Conservation (phyloP, 2,329 filamentous ascomycete species). For the Diaporthe longicolla region DNA sequence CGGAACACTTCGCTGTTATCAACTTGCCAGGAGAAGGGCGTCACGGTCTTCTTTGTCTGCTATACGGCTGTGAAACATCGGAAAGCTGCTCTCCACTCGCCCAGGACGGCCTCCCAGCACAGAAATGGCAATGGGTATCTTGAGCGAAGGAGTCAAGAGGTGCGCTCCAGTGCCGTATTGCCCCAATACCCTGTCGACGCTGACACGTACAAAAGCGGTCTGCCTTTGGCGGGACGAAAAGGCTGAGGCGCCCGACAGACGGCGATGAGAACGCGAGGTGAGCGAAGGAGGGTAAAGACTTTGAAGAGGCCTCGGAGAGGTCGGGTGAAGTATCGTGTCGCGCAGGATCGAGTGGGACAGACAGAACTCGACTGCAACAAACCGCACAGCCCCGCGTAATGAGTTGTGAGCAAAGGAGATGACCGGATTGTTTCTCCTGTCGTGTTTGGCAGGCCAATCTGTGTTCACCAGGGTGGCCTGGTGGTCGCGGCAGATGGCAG, state of each 20-base stretch:
- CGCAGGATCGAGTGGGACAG: conserved; percentile 33
- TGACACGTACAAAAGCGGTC: background rate
- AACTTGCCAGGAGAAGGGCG: conserved; percentile 38
- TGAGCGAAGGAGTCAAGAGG: conserved; percentile 8
- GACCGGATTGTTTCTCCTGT: conserved; percentile 22
- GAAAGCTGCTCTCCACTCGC: conserved; percentile 48
- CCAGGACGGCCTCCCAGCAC: conserved; percentile 35
- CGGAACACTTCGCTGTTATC: conserved; percentile 36
- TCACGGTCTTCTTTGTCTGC: conserved; percentile 52
- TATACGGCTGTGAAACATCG: conserved; percentile 52
- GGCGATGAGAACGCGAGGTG: background rate
- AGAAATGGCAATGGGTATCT: conserved; percentile 38
- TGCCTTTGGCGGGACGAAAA: background rate
- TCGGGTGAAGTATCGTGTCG: conserved; percentile 29
- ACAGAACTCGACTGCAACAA: conserved; percentile 33
- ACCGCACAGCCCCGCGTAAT: conserved; percentile 19
- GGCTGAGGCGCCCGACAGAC: background rate
- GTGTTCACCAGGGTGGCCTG: conserved; percentile 28
- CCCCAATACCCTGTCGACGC: background rate
- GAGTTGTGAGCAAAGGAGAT: conserved; percentile 26
- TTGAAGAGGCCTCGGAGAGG: conserved; percentile 16
- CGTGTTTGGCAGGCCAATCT: conserved; percentile 33
- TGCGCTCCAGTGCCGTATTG: background rate
- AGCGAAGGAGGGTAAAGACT: background rate
- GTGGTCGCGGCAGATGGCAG: conserved; percentile 38